Evolutionary conservation across 1,284 basidiomycete species (phyloP).

Genomic region (Blastosporella zonata): DNA sequence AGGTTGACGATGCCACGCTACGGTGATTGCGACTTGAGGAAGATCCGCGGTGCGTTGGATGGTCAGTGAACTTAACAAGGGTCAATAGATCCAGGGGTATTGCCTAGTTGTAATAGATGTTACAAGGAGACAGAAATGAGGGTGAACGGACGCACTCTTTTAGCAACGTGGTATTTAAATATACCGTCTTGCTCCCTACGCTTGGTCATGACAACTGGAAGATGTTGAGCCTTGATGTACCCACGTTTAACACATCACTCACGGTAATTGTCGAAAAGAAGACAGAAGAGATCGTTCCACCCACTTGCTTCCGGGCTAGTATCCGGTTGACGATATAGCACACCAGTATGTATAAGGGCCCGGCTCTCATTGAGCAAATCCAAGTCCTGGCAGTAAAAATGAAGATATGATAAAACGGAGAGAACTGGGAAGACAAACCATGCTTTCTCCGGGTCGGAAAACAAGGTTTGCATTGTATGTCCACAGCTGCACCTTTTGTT

Average conservation of each 20-base stretch:
- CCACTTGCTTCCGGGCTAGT: conserved; percentile 76
- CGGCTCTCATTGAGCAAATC: conserved; percentile 82
- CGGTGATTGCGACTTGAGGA: conserved; percentile 59
- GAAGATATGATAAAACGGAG: conserved; percentile 2
- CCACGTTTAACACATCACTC: conserved; percentile 28
- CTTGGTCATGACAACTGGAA: conserved; percentile 84
- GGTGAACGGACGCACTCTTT: conserved; percentile 55
- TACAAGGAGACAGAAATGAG: conserved; percentile 3
- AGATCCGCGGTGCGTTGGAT: conserved; percentile 61
- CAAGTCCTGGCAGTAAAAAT: conserved; percentile 60
- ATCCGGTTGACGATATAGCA: conserved; percentile 81
- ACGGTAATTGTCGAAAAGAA: conserved; percentile 94
- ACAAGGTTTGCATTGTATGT: conserved; percentile 75
- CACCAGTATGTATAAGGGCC: conserved; percentile 80
- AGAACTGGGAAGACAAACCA: conserved; percentile 49
- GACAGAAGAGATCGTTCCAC: conserved; percentile 84
- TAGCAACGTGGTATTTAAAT: conserved; percentile 76
- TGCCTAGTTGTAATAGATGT: conserved; percentile 48
- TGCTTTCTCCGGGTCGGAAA: conserved; percentile 75
- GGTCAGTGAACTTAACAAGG: conserved; percentile 77
- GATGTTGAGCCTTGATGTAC: not conserved
- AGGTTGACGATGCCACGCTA: conserved; percentile 35
- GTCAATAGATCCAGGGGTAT: conserved; percentile 87
- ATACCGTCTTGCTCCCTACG: conserved; percentile 69
- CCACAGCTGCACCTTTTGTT: conserved; percentile 87